Percentiles rank a stretch among this genome's conserved stretches.
These are phyloP conservation scores for Acanthochlamys bracteata DNA, from an alignment of 106 monocot genomes.

Conservation along the genomic window DNA sequence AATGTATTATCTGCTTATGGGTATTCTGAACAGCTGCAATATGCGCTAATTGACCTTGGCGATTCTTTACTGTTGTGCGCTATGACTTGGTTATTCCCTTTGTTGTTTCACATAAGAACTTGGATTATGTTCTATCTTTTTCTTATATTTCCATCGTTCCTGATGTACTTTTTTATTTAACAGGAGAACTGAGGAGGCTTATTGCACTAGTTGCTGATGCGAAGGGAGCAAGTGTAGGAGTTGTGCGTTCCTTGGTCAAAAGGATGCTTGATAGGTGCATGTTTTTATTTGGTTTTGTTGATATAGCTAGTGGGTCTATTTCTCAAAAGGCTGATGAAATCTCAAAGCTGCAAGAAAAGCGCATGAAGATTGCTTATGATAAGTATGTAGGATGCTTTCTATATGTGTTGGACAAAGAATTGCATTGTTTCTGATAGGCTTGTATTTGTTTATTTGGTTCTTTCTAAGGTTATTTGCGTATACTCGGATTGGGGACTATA, in stretches of 20 bases:
- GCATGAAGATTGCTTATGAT: conserved; percentile 57
- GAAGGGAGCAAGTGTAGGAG: conserved; percentile 40
- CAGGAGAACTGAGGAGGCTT: conserved; percentile 75
- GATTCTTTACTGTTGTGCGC: no score
- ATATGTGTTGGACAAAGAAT: not conserved
- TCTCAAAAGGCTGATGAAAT: conserved; percentile 41
- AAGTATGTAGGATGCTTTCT: conserved; percentile 30
- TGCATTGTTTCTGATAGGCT: no score
- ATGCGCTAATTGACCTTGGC: no score
- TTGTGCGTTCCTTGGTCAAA: conserved; percentile 67
- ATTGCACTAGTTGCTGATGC: conserved; percentile 58
- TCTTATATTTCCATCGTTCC: no score
- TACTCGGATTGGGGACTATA: conserved; percentile 56
- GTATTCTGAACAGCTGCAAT: no score
- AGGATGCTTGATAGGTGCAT: conserved; percentile 59
- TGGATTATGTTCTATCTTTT: no score
- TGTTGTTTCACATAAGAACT: no score
- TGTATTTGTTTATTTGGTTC: not conserved
- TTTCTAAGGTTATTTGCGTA: conserved; percentile 49
- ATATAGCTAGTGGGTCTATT: conserved; percentile 28
- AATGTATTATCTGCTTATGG: no score
- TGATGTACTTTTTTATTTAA: not conserved
- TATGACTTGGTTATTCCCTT: no score
- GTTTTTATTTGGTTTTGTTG: conserved; percentile 80
- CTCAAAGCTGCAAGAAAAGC: conserved; percentile 45